Evolutionary conservation across 371 early-diverging fungal species (phyloP).

Genomic region (Fennellomyces sp.): DNA sequence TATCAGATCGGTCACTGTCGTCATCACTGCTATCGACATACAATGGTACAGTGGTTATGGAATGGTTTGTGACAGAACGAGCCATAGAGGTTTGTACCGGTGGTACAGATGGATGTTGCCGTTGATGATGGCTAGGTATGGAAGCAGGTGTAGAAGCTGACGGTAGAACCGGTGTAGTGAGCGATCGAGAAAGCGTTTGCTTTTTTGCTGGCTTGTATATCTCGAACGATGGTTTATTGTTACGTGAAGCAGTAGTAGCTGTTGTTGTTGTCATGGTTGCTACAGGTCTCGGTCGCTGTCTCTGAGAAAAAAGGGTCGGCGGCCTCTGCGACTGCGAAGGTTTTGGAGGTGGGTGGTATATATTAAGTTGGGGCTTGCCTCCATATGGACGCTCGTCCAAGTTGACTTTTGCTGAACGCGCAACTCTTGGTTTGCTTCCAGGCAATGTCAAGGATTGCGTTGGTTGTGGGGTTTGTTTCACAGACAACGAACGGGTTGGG

Average conservation of each 20-base stretch:
- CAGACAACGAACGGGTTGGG: conserved; percentile 13
- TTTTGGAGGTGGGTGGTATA: conserved; percentile 12
- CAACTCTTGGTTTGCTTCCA: conserved; percentile 10
- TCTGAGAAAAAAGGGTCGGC: neutral
- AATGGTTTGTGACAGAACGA: neutral
- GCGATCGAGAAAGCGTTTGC: neutral
- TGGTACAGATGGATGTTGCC: neutral
- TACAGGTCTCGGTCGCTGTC: neutral
- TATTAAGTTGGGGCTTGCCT: conserved; percentile 6
- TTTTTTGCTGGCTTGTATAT: conserved; percentile 12
- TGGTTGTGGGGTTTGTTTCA: neutral
- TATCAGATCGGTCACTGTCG: neutral
- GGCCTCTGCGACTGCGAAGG: neutral
- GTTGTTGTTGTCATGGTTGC: neutral
- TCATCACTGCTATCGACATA: neutral
- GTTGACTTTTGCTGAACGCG: conserved; percentile 13
- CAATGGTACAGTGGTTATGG: neutral
- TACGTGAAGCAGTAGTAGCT: neutral
- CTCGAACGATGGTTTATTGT: conserved; percentile 12
- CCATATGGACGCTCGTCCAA: neutral
- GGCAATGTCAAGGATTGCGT: neutral
- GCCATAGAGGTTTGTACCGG: neutral
- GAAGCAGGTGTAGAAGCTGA: conserved; percentile 9
- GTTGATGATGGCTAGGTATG: neutral
- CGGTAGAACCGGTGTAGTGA: neutral